A percentile compares a stretch with the other conserved stretches of the same genome.
These are phyloP conservation scores for Lepiota subincarnata DNA, from an alignment of 768 basidiomycete genomes.

Conservation along the genomic window DNA sequence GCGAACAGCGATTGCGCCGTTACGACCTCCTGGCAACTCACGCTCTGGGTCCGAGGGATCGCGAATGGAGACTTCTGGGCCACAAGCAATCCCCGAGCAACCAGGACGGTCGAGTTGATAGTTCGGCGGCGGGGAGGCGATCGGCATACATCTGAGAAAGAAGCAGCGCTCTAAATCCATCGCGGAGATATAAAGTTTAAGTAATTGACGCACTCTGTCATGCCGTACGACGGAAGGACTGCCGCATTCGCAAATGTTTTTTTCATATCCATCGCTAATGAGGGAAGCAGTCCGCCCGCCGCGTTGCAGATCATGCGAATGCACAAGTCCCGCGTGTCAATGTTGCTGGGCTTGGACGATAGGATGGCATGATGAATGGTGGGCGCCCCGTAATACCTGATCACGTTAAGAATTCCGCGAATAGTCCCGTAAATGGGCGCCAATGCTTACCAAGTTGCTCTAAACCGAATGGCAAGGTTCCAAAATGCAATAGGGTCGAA, in stretches of 20 bases:
- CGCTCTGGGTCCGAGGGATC: slow-evolving; percentile 31
- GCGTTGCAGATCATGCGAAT: slow-evolving; percentile 47
- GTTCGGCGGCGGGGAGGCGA: slow-evolving; percentile 38
- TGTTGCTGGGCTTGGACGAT: slow-evolving; percentile 27
- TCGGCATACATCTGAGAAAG: slow-evolving; percentile 43
- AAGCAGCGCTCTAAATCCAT: slow-evolving; percentile 9
- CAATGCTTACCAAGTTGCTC: slow-evolving; percentile 45
- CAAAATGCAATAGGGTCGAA: slow-evolving; percentile 53
- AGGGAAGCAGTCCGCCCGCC: slow-evolving; percentile 51
- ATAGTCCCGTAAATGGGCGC: neutral
- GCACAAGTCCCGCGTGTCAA: slow-evolving; percentile 29
- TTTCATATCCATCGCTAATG: slow-evolving; percentile 45
- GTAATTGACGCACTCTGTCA: slow-evolving; percentile 40
- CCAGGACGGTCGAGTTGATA: slow-evolving; percentile 44
- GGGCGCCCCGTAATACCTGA: slow-evolving; percentile 48
- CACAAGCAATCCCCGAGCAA: slow-evolving; percentile 44
- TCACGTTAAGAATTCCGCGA: slow-evolving; percentile 7
- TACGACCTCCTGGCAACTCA: slow-evolving; percentile 34
- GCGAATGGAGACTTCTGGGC: slow-evolving; percentile 42
- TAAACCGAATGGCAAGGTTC: slow-evolving; percentile 32
- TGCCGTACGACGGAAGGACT: slow-evolving; percentile 58
- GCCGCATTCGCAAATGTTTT: slow-evolving; percentile 43
- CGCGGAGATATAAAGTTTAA: slow-evolving; percentile 1
- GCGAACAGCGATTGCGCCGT: slow-evolving; percentile 51
- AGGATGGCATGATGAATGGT: slow-evolving; percentile 50